These are phyloP conservation scores for Kwoniella dendrophila DNA, from an alignment of 768 basidiomycete genomes.

Conservation along the genomic window DNA sequence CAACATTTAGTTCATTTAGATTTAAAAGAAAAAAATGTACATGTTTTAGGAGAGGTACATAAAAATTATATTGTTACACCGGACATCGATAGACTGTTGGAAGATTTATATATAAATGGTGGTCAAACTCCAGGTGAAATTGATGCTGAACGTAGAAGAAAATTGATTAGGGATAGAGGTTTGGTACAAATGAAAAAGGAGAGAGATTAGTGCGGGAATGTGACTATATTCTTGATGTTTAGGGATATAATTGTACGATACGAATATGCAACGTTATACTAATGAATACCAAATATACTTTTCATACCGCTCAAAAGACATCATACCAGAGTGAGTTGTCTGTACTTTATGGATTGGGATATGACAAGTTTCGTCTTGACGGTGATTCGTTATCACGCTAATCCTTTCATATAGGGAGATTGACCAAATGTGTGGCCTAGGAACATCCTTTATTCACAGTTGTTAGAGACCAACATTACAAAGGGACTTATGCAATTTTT, in stretches of 20 bases:
- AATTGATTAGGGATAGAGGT: slow-evolving; percentile 16
- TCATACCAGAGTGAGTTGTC: no score
- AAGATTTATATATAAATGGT: slow-evolving; percentile 63
- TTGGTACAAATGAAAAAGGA: slow-evolving; percentile 44
- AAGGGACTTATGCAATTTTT: no score
- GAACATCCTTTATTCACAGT: no score
- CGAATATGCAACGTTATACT: not conserved
- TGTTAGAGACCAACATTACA: no score
- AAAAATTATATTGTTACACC: slow-evolving; percentile 83
- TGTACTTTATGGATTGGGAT: no score
- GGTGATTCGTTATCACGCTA: no score
- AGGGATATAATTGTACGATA: not conserved
- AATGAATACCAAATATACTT: not conserved
- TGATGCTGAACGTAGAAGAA: slow-evolving; percentile 24
- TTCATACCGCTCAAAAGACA: no score
- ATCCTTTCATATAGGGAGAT: slow-evolving; percentile 1
- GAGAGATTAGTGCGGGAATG: slow-evolving; percentile 24
- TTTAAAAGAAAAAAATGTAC: slow-evolving; percentile 63
- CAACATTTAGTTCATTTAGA: slow-evolving; percentile 83
- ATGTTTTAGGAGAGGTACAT: slow-evolving; percentile 81
- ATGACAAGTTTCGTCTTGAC: not conserved
- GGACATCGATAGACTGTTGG: slow-evolving; percentile 73
- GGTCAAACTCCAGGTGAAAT: slow-evolving; percentile 51
- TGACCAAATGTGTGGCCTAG: no score
- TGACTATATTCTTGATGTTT: not conserved